These are phyloP conservation scores for Torulaspora maleeae DNA, from an alignment of 805 yeast species.

Conservation along the genomic window DNA sequence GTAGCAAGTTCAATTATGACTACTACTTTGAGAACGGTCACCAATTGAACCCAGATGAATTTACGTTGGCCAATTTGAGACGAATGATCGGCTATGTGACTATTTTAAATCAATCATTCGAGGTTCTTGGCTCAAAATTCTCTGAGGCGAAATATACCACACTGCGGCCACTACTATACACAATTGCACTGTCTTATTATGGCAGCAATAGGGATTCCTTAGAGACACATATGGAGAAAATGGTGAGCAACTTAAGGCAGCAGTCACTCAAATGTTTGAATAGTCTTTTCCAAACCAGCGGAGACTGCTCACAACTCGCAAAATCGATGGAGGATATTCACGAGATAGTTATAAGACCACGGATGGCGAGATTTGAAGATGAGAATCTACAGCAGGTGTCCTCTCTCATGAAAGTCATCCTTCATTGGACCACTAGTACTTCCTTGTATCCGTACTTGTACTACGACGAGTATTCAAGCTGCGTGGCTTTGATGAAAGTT, in stretches of 20 bases:
- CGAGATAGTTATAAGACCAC: conserved; percentile 52
- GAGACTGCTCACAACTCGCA: conserved; percentile 53
- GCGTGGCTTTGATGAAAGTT: conserved; percentile 50
- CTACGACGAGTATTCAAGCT: conserved; percentile 52
- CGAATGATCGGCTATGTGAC: conserved; percentile 62
- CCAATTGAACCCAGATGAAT: conserved; percentile 20
- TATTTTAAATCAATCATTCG: conserved; percentile 27
- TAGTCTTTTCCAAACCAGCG: conserved; percentile 50
- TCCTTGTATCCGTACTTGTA: conserved; percentile 49
- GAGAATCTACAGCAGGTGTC: conserved; percentile 86
- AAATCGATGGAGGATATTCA: conserved; percentile 49
- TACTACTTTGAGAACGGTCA: conserved; percentile 34
- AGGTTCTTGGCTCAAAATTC: conserved; percentile 53
- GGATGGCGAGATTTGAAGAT: conserved; percentile 60
- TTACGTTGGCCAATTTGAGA: conserved; percentile 39
- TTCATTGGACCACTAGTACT: conserved; percentile 49
- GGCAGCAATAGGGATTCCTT: conserved; percentile 32
- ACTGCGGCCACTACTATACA: conserved; percentile 53
- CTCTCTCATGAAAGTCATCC: conserved; percentile 61
- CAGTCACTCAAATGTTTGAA: conserved; percentile 61
- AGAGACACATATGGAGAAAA: conserved; percentile 35
- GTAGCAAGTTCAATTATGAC: conserved; percentile 46
- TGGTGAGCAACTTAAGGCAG: conserved; percentile 59
- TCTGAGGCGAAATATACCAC: conserved; percentile 46
- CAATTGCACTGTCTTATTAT: conserved; percentile 51